Conservation (phyloP, 257 asterid genomes). For the Eucommia ulmoides region DNA sequence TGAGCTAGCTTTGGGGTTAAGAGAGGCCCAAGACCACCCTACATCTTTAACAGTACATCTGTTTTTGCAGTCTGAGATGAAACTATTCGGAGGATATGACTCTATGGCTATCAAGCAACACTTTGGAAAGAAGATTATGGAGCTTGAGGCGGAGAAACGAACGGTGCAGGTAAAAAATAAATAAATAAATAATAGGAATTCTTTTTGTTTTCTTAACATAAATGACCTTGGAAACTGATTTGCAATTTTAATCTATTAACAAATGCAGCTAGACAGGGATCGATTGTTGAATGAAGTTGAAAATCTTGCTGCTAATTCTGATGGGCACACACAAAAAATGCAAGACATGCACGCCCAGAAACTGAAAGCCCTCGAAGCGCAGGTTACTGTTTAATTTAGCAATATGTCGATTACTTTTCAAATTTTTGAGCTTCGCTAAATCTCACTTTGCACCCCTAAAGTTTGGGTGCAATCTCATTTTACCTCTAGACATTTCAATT, state of each 20-base stretch:
- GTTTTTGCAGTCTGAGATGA: constrained; percentile 84
- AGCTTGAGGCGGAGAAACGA: constrained; percentile 94
- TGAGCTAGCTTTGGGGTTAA: too few species aligned
- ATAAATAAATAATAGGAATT: constrained; percentile 5
- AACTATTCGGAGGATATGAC: constrained; percentile 70
- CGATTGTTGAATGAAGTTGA: constrained; percentile 76
- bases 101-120: constrained; percentile 90
- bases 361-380: constrained; percentile 75
- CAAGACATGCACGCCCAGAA: constrained; percentile 83
- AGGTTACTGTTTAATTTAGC: constrained; percentile 30
- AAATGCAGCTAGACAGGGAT: constrained; percentile 73
- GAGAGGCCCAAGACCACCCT: too few species aligned
- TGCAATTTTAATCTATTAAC: constrained; percentile 10
- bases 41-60: too few species aligned
- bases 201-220: not conserved
- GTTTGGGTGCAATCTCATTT: not conserved
- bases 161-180: constrained; percentile 98
- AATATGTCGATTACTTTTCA: not conserved
- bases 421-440: not conserved
- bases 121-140: constrained; percentile 80
- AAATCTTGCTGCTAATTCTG: constrained; percentile 82
- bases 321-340: constrained; percentile 78
- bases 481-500: too few species aligned
- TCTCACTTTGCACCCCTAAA: too few species aligned
- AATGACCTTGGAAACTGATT: constrained; percentile 9